A percentile compares a stretch with the other conserved stretches of the same genome.
Evolutionary conservation across 768 basidiomycete genomes (phyloP).

Genomic region (Russula sp.): DNA sequence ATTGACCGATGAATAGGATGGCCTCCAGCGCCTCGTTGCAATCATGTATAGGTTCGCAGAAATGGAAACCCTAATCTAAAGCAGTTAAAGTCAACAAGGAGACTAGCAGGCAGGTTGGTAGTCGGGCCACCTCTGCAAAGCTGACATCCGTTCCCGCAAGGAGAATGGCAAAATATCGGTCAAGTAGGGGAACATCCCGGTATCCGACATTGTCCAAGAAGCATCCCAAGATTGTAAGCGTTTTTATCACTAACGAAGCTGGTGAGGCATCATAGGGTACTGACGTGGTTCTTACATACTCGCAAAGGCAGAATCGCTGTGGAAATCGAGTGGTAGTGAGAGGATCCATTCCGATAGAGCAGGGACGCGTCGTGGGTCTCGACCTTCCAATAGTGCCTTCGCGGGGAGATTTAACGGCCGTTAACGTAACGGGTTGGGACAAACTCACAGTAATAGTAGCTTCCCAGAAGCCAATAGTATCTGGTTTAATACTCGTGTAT

Average conservation of each 20-base stretch:
- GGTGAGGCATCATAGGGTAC: constrained; percentile 4
- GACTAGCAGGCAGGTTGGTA: neutral
- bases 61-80: constrained; percentile 12
- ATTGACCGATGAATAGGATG: constrained; percentile 11
- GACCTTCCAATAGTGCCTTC: constrained; percentile 42
- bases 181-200: constrained; percentile 59
- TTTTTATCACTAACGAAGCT: constrained; percentile 58
- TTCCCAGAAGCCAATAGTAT: constrained; percentile 75
- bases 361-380: constrained; percentile 74
- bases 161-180: constrained; percentile 60
- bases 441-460: constrained; percentile 47
- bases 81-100: neutral
- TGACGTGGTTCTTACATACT: constrained; percentile 40
- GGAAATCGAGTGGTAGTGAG: constrained; percentile 71
- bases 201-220: constrained; percentile 59
- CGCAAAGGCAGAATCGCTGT: constrained; percentile 79
- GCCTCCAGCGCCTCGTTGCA: constrained; percentile 19
- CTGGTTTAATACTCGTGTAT: constrained; percentile 73
- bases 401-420: constrained; percentile 1
- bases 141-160: constrained; percentile 73
- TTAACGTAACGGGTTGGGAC: neutral
- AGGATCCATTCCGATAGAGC: constrained; percentile 73
- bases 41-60: constrained; percentile 18
- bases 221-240: constrained; percentile 57
- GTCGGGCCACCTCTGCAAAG: constrained; percentile 65